These are phyloP conservation scores for Pseudogymnoascus sp. DNA, from an alignment of 2,329 filamentous ascomycete species.

Conservation along the genomic window DNA sequence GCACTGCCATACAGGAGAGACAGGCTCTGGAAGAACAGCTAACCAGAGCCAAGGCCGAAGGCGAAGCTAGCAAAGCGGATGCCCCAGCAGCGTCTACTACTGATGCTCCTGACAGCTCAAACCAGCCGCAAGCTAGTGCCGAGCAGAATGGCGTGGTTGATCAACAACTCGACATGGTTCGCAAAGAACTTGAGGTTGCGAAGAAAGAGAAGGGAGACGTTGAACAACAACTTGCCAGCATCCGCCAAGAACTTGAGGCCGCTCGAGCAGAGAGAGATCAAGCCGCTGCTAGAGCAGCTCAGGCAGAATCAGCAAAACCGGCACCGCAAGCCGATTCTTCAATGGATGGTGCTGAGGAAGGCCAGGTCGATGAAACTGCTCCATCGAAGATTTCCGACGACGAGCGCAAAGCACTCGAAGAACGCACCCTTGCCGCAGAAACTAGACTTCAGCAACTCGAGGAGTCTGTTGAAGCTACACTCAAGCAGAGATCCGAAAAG, in stretches of 20 bases:
- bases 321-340: neutral
- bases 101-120: slow-evolving; percentile 9
- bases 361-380: slow-evolving; percentile 41
- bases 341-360: slow-evolving; percentile 47
- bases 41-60: slow-evolving; percentile 39
- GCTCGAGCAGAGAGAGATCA: slow-evolving; percentile 36
- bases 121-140: slow-evolving; percentile 25
- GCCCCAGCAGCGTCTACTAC: neutral
- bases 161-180: slow-evolving; percentile 40
- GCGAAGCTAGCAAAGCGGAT: slow-evolving; percentile 39
- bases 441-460: slow-evolving; percentile 53
- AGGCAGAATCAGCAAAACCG: slow-evolving; percentile 27
- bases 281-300: slow-evolving; percentile 30
- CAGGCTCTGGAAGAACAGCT: slow-evolving; percentile 30
- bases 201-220: slow-evolving; percentile 60
- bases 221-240: slow-evolving; percentile 48
- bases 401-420: slow-evolving; percentile 53
- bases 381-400: slow-evolving; percentile 40
- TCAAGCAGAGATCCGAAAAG: slow-evolving; percentile 58
- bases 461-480: slow-evolving; percentile 48
- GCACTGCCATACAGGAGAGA: slow-evolving; percentile 33
- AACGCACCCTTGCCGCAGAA: slow-evolving; percentile 52
- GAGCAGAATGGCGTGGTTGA: slow-evolving; percentile 43
- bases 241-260: slow-evolving; percentile 41
- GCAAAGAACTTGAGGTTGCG: slow-evolving; percentile 57